Conservation (phyloP, 1,284 basidiomycete genomes). For the Boletus nobilissimus region DNA sequence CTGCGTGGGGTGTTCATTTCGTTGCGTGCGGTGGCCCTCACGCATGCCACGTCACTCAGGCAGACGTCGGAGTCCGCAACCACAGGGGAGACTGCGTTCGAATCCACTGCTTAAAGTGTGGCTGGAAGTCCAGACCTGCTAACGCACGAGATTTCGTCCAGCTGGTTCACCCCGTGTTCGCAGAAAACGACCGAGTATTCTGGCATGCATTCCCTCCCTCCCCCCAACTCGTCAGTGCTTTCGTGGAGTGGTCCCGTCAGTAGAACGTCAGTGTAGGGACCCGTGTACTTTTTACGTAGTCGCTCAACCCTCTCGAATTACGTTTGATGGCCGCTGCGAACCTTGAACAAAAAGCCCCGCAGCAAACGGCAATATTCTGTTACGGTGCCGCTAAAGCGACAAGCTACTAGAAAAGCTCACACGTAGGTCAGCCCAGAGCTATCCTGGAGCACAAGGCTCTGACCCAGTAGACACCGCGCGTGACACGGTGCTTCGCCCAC, state of each 20-base stretch:
- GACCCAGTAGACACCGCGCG: too few relatives aligned
- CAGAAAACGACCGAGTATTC: neutral
- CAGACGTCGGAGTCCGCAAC: neutral
- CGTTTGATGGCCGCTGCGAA: too few relatives aligned
- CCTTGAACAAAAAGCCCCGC: too few relatives aligned
- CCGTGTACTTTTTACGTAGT: too few relatives aligned
- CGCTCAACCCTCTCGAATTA: too few relatives aligned
- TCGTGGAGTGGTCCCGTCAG: neutral
- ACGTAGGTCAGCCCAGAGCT: too few relatives aligned
- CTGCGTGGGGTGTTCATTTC: neutral
- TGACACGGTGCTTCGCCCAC: too few relatives aligned
- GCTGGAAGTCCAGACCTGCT: neutral
- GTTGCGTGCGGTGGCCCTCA: neutral
- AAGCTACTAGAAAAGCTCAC: too few relatives aligned
- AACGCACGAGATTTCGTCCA: neutral
- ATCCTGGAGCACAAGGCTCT: too few relatives aligned
- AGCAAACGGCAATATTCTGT: too few relatives aligned
- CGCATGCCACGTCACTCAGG: neutral
- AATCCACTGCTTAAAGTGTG: neutral
- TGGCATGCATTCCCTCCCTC: neutral
- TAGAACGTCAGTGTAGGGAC: neutral
- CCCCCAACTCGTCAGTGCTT: neutral
- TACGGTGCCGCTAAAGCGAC: too few relatives aligned
- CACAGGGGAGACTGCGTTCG: neutral
- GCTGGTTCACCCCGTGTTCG: neutral